Base-by-base conservation (phyloP, 176 grass and related monocot species). In the Cenchrus fungigraminus region DNA sequence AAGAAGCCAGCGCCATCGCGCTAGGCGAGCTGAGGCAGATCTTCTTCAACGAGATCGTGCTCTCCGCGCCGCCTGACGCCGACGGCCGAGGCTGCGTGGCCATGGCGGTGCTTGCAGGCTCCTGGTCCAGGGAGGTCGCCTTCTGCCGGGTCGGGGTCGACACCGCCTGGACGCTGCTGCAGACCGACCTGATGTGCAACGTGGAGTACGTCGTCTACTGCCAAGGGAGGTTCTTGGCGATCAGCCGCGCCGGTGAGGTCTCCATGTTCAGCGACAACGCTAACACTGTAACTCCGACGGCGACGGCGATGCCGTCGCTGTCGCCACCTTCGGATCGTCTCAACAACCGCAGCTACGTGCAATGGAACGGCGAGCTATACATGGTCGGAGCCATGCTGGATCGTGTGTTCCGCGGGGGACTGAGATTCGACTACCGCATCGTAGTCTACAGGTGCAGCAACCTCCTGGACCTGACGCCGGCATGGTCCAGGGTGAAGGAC, bases 71-170 rank as follows among this genome's bases (percentile, higher is more conserved):
- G 16, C 31, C 76, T 1, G 49, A 9, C 68, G 43, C 77, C 13
- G 68, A 6, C 11, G 77, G 68, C 79, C 6, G 15, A 4, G 57
- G 37, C 6, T 86, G 58, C 76, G 34, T 74, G 68, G 77, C 77
- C 47, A 65, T 87, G 85, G 69, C 77, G 4, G 60, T 64, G 49
- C 85, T 87, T 5, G 32, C 69, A 5, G 5, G 44, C 49, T 87
- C 85, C 6, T 40, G 37, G 37, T 4, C 37, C 37, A 65, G 58
- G n/a, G 60, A 44, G 58, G 68, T 86, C 47, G 68, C 68, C 9
- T 65, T 86, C 85, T 86, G 85, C 77, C 68, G 59, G 47, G n/a
- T 56, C 16, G 58, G 85, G 0, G 72, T 34, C 14, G 68, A 86
- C 47, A 42, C 2, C 12, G n/a, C 58, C 1, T 86, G 85, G 77